A percentile compares a stretch with the other conserved stretches of the same genome.
phyloP scores from a whole-genome alignment of 2,329 filamentous ascomycete genomes.

The Phaeomoniella chlamydospora region DNA sequence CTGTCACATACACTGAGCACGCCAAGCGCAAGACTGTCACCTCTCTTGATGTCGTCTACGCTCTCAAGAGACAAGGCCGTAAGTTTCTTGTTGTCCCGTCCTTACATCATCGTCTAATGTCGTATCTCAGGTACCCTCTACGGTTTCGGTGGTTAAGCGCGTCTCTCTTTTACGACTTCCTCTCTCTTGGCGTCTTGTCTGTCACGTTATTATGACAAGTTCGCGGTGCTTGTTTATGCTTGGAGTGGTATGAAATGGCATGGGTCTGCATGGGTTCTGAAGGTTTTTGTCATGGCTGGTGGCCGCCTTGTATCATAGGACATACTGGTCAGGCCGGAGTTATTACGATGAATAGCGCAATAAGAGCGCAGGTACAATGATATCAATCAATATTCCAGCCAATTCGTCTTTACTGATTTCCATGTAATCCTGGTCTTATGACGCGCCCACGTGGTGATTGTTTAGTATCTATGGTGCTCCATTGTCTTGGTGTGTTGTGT shows the following conservation, averaged over 20 bases:
- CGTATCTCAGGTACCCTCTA: constrained; percentile 50
- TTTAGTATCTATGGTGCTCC: too few species aligned
- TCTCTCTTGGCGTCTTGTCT: constrained; percentile 1
- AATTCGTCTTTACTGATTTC: not conserved
- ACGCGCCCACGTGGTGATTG: too few species aligned
- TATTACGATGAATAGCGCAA: not conserved
- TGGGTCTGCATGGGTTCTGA: constrained; percentile 1
- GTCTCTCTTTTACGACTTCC: constrained; percentile 2
- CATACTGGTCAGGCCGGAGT: constrained; percentile 1
- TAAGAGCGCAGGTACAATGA: not conserved
- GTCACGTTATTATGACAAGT: constrained; percentile 1
- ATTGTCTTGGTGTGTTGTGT: too few species aligned
- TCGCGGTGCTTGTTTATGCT: constrained; percentile 1
- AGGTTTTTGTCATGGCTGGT: constrained; percentile 1
- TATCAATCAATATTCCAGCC: not conserved
- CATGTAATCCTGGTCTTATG: too few species aligned
- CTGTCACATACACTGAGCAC: constrained; percentile 72
- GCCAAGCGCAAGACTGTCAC: constrained; percentile 51
- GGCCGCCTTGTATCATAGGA: constrained; percentile 2
- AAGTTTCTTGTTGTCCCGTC: constrained; percentile 13
- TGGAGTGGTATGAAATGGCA: constrained; percentile 3
- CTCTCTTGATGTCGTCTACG: constrained; percentile 48
- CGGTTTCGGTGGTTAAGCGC: constrained; percentile 71
- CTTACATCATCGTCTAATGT: not conserved
- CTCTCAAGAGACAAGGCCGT: constrained; percentile 49